phyloP scores from a whole-genome alignment of 2,329 filamentous ascomycete genomes.

The Diaporthe batatas region DNA sequence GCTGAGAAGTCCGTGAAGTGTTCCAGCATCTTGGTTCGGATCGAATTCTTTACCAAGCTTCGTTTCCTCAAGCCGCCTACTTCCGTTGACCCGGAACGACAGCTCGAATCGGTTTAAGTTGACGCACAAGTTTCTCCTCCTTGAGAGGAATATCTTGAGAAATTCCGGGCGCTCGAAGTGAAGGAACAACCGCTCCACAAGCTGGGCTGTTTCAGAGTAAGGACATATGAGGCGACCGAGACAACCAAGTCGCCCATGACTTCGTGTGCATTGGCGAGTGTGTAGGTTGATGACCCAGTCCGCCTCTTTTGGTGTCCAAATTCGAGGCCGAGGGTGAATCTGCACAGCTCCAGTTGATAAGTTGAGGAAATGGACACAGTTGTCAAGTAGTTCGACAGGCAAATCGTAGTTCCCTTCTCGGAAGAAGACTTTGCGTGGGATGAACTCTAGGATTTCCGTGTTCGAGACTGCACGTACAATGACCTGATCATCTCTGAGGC shows the following conservation, averaged over 20 bases:
- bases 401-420: constrained; percentile 57
- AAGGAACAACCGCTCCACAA: constrained; percentile 59
- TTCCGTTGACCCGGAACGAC: constrained; percentile 63
- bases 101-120: constrained; percentile 68
- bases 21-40: constrained; percentile 69
- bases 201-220: constrained; percentile 54
- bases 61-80: constrained; percentile 58
- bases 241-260: accelerated
- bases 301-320: constrained; percentile 47
- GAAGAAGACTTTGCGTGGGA: constrained; percentile 52
- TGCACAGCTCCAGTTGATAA: constrained; percentile 58
- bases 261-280: constrained; percentile 43
- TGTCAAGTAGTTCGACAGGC: constrained; percentile 62
- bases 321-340: constrained; percentile 58
- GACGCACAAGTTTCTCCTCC: constrained; percentile 52
- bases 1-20: constrained; percentile 69
- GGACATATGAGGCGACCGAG: constrained; percentile 64
- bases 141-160: constrained; percentile 63
- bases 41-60: constrained; percentile 68
- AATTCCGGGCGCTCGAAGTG: constrained; percentile 61
- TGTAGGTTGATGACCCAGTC: constrained; percentile 54
- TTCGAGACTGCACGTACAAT: constrained; percentile 58
- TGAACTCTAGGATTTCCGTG: constrained; percentile 50
- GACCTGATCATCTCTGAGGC: constrained; percentile 55
- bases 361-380: constrained; percentile 73